Evolutionary conservation across 2,329 filamentous ascomycete species (phyloP), one percentile per base, ranked within the genome.

Genomic region (Simplicillium aogashimaense): DNA sequence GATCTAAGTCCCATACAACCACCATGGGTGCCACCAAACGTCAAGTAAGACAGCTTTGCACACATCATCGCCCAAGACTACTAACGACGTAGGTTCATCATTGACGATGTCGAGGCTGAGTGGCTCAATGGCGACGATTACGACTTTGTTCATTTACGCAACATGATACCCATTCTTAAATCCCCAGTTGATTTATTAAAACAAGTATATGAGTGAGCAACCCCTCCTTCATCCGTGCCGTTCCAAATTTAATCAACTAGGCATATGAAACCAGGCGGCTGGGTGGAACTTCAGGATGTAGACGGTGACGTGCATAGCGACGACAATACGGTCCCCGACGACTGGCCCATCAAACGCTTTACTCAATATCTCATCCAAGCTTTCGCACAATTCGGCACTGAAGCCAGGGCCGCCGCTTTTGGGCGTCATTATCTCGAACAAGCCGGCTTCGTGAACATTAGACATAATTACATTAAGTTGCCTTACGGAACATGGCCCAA

Each of bases 401-500:
- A 57, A 15, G 54, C 61, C 0, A 58, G 64, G 30, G 61, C 61
- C 3, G 63, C 62, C 5, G 53, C 57, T 1, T 61, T 58, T 30
- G 61, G 61, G 1, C 50, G 49, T 0, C 55, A 63, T 35, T 64
- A 65, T 29, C 49, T 61, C 4, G 44, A 48, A 7, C 53, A 55
- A 13, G 58, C 62, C 2, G 65, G 65, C 0, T 68, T 66, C 38
- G 49, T 58, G 4, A 59, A 67, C 16, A 56, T 67, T 2, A 47
- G 51, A 4, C 57, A 65, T 40, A 57, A 56, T 15, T 54, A 50
- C 12, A 56, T 61, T 41, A 65, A 69, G 46, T 50, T 71, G 1
- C 69, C 70, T 0, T 59, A 66, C 9, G 66, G 64, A 16, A 57
- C 55, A 1, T 74, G 70, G 70, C 62, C 69, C 0, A 64, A 59